phyloP scores from a whole-genome alignment of 306 rosid genomes.

The Gleditsia sinensis region DNA sequence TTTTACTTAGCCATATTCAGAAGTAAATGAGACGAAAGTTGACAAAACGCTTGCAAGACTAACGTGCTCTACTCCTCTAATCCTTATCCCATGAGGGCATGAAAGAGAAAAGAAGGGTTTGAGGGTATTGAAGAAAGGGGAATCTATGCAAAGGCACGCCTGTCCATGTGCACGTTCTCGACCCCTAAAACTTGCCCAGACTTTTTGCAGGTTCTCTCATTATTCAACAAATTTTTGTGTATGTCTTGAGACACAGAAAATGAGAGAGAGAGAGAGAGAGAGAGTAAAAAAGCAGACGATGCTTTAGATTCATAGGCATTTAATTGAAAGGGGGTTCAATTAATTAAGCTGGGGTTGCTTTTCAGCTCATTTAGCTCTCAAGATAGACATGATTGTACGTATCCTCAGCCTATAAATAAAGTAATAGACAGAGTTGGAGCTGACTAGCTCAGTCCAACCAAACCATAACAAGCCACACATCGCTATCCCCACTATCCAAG shows the following conservation, averaged over 20 bases:
- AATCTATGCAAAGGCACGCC: constrained; percentile 43
- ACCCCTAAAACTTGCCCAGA: neutral
- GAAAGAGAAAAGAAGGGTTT: neutral
- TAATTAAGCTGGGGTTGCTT: neutral
- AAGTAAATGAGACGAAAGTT: no score
- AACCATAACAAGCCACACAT: neutral
- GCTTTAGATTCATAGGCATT: no score
- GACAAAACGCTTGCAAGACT: no score
- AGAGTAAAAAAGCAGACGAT: no score
- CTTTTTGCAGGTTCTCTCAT: neutral
- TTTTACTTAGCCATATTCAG: no score
- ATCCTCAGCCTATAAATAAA: neutral
- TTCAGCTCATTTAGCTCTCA: constrained; percentile 7
- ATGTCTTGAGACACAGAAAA: neutral
- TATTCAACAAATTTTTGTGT: no score
- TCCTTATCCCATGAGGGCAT: neutral
- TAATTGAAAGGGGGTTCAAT: neutral
- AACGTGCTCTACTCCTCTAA: no score
- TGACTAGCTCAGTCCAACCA: neutral
- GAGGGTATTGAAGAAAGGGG: constrained; percentile 36
- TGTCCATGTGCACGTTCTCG: constrained; percentile 38
- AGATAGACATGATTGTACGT: neutral
- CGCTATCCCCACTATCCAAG: neutral
- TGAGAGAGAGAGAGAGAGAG: neutral
- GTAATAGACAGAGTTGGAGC: neutral